Conservation (phyloP, 2,329 filamentous ascomycete genomes). For the Neofusicoccum cordaticola region DNA sequence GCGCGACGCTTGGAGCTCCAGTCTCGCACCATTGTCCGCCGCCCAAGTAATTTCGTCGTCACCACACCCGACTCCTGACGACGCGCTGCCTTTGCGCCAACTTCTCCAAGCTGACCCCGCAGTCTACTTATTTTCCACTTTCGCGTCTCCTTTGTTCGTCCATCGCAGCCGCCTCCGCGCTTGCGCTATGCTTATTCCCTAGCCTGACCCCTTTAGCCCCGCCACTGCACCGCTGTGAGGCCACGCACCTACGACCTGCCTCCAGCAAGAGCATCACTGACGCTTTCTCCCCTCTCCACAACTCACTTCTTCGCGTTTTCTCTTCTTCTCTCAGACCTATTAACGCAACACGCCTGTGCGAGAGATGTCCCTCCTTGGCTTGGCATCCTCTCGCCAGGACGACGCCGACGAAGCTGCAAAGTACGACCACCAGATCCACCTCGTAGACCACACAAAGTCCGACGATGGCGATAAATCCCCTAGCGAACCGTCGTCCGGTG, state of each 20-base stretch:
- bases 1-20: neutral
- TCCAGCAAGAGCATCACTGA: neutral
- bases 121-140: neutral
- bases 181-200: conserved; percentile 1
- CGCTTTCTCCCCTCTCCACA: neutral
- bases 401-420: conserved; percentile 11
- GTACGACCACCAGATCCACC: conserved; percentile 64
- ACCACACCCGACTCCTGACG: neutral
- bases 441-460: conserved; percentile 57
- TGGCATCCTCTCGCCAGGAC: conserved; percentile 8
- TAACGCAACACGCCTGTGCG: neutral
- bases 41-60: conserved; percentile 1
- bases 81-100: neutral
- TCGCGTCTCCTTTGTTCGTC: neutral
- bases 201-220: neutral
- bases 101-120: neutral
- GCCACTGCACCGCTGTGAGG: neutral
- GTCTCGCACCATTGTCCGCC: neutral
- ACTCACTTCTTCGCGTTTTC: neutral
- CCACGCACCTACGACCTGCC: neutral
- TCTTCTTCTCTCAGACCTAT: neutral
- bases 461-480: conserved; percentile 35
- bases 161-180: neutral
- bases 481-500: conserved; percentile 20
- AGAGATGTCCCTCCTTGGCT: conserved; percentile 13